These are phyloP conservation scores for Arthrobotrys entomopaga DNA, from an alignment of 2,329 filamentous ascomycete genomes.

Conservation along the genomic window DNA sequence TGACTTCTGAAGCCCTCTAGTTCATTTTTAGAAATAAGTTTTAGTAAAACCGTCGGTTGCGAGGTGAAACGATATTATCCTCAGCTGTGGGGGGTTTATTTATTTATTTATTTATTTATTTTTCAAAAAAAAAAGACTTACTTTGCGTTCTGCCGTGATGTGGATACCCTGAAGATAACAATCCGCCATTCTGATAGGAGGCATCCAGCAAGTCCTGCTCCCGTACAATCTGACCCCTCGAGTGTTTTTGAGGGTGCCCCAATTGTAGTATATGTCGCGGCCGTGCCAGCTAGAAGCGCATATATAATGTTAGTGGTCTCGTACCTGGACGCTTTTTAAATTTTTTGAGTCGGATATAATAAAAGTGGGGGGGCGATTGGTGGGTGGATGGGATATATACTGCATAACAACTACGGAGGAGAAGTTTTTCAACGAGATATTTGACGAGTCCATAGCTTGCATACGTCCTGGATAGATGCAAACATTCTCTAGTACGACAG, in stretches of 20 bases:
- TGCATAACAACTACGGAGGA: constrained; percentile 5
- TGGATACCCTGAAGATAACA: neutral
- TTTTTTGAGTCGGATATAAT: neutral
- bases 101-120: too few species aligned
- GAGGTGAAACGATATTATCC: neutral
- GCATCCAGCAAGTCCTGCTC: constrained; percentile 1
- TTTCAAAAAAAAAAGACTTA: too few species aligned
- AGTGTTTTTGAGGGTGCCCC: neutral
- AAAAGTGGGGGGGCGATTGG: neutral
- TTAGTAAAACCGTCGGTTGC: neutral
- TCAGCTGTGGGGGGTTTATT: too few species aligned
- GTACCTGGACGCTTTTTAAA: neutral
- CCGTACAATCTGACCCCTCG: constrained; percentile 2
- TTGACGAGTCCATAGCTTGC: neutral
- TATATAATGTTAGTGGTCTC: too few species aligned
- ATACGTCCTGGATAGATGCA: neutral
- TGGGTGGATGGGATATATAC: neutral
- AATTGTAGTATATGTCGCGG: constrained; percentile 8
- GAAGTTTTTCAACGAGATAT: neutral
- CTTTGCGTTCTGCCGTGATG: neutral
- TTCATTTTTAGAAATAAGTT: neutral
- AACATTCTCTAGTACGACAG: neutral
- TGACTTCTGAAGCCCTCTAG: neutral
- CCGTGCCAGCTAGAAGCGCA: neutral
- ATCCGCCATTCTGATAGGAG: neutral